These are phyloP conservation scores for Phyllosticta citriasiana DNA, from an alignment of 2,329 filamentous ascomycete genomes.

Conservation along the genomic window DNA sequence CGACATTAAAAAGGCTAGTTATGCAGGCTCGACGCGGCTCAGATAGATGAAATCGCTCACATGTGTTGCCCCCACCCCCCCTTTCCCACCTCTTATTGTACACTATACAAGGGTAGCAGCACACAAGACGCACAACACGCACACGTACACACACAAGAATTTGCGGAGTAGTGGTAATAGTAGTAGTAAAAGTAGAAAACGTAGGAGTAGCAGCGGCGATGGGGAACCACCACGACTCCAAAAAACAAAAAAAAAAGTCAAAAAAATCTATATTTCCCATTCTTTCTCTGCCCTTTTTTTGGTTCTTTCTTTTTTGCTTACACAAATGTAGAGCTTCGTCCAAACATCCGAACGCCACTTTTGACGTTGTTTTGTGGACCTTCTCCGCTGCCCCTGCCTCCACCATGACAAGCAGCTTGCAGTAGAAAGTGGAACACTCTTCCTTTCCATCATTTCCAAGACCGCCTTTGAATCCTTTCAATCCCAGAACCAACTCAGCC, in stretches of 20 bases:
- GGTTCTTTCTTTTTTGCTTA: background rate
- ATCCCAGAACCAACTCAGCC: background rate
- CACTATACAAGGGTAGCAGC: background rate
- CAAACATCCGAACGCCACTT: background rate
- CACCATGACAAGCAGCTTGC: no score
- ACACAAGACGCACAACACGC: background rate
- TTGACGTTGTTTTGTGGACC: background rate
- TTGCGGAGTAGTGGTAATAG: background rate
- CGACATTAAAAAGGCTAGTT: no score
- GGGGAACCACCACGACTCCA: background rate
- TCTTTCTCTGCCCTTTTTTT: background rate
- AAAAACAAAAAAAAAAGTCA: background rate
- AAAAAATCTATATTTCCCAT: background rate
- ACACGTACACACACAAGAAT: background rate
- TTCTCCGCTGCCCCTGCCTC: background rate
- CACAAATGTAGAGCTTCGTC: background rate
- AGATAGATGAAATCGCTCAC: background rate
- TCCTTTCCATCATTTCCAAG: background rate
- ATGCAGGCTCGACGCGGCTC: background rate
- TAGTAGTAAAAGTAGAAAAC: background rate
- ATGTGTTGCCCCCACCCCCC: background rate
- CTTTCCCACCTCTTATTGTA: background rate
- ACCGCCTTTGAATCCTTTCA: background rate
- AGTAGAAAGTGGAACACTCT: no score
- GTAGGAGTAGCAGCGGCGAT: background rate